A percentile compares a stretch with the other conserved stretches of the same genome.
Conservation (phyloP, 2,329 filamentous ascomycete genomes). For the Lachnellula hyalina region DNA sequence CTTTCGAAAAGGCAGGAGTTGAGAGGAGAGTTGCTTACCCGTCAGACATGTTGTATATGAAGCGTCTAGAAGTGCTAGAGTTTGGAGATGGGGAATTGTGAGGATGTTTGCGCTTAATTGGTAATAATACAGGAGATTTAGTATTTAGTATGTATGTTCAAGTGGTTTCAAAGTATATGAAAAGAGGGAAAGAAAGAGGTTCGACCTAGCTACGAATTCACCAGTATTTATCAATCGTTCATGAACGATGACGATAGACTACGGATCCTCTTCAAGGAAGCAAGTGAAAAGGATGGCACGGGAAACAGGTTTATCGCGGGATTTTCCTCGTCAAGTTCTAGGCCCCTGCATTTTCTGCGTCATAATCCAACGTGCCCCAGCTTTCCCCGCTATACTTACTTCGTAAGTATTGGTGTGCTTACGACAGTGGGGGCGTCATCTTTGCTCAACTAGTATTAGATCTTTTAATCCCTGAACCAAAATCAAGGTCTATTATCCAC, state of each 20-base stretch:
- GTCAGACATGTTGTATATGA: slow-evolving; percentile 23
- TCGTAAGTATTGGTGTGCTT: slow-evolving; percentile 20
- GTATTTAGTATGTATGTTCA: background rate
- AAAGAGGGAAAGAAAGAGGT: background rate
- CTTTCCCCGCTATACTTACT: background rate
- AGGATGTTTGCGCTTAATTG: background rate
- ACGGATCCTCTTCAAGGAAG: background rate
- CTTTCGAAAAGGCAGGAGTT: background rate
- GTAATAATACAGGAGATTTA: background rate
- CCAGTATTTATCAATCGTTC: slow-evolving; percentile 4
- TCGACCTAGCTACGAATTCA: background rate
- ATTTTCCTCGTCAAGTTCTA: slow-evolving; percentile 1
- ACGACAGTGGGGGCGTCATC: slow-evolving; percentile 6
- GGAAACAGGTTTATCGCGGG: slow-evolving; percentile 30
- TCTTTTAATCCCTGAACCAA: background rate
- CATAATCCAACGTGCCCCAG: background rate
- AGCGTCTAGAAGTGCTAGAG: background rate
- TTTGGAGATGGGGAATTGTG: slow-evolving; percentile 4
- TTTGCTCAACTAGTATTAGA: background rate
- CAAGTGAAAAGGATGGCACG: slow-evolving; percentile 30
- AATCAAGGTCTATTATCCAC: background rate
- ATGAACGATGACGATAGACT: background rate
- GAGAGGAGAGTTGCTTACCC: slow-evolving; percentile 12
- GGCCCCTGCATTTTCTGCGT: background rate
- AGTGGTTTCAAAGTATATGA: background rate